Evolutionary conservation across 2,329 filamentous ascomycete species (phyloP), one percentile per base, ranked within the genome.

Genomic region (Bimuria novae-zelandiae): DNA sequence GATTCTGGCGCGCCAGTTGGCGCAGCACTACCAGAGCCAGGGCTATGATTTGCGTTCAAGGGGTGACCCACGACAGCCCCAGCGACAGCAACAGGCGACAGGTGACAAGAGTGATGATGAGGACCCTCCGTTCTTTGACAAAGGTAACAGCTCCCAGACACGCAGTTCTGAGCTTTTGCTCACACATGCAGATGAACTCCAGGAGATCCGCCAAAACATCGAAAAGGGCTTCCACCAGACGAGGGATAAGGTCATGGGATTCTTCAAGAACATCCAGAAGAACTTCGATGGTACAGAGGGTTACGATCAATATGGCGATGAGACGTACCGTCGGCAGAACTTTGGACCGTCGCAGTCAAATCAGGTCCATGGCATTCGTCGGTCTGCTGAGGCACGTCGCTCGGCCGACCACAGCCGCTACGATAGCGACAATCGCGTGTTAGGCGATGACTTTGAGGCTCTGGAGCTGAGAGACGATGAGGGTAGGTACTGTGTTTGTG

Each of bases 221-320:
- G 89, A 88, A 70, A 95, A 97, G 77, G 94, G 94, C 3, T 99
- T 99, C 76, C 69, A 92, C 50, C 92, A 99, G 69, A 97, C 94
- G 1, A 94, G 97, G 77, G 87, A 84, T 50, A 95, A 90, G 69
- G 89, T 99, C 65, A 97, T 96, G 77, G 84, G 85, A 44, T 97
- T 93, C 92, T 91, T 99, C 65, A 89, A 84, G 45, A 92, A 86
- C 58, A 80, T 99, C 71, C 94, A 90, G 78, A 97, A 97, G 83
- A 90, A 88, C 74, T 84, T 99, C 29, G 92, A 97, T 67, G 93
- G 94, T 43, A 90, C 88, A 49, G 89, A 92, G 21, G 84, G 75
- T 16, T 72, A 73, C 36, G 73, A 86, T 7, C 84, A 87, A 49
- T 83, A 84, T 35, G 81, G 83, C 16, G 69, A 72, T 48, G 62